Percentiles rank a stretch among this genome's conserved stretches.
Conservation (phyloP, 176 grass and related monocot species). For the Panicum miliaceum region DNA sequence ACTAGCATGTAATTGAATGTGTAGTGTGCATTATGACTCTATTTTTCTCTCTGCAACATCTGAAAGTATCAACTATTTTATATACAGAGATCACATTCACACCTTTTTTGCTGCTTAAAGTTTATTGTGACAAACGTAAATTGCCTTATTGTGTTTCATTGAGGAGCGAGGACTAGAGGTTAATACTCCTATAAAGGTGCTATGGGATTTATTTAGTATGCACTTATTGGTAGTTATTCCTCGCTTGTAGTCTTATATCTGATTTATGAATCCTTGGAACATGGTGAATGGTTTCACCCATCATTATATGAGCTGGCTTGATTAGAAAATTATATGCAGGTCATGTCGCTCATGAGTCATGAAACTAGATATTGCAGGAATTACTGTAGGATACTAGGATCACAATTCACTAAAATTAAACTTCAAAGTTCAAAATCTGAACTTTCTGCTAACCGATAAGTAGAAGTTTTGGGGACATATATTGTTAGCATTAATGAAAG, state of each 20-base stretch:
- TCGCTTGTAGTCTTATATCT: background rate
- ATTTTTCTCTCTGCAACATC: background rate
- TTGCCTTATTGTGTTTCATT: background rate
- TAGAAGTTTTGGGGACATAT: background rate
- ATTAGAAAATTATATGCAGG: background rate
- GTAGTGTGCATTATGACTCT: background rate
- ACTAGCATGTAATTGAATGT: background rate
- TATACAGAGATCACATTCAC: background rate
- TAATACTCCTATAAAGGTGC: background rate
- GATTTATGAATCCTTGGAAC: background rate
- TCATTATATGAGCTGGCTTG: background rate
- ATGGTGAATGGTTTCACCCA: constrained; percentile 10
- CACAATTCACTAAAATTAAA: background rate
- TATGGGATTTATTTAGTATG: background rate
- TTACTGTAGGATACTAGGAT: background rate
- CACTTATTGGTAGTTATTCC: background rate
- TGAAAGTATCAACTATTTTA: background rate
- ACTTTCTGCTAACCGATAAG: background rate
- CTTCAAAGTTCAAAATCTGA: background rate
- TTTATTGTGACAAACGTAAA: constrained; percentile 1
- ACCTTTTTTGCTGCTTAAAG: constrained; percentile 12
- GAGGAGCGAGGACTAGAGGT: background rate
- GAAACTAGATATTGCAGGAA: background rate
- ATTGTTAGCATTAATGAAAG: background rate
- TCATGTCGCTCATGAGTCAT: background rate